phyloP scores from a whole-genome alignment of 495 filamentous ascomycete species.

The Amniculicola lignicola region DNA sequence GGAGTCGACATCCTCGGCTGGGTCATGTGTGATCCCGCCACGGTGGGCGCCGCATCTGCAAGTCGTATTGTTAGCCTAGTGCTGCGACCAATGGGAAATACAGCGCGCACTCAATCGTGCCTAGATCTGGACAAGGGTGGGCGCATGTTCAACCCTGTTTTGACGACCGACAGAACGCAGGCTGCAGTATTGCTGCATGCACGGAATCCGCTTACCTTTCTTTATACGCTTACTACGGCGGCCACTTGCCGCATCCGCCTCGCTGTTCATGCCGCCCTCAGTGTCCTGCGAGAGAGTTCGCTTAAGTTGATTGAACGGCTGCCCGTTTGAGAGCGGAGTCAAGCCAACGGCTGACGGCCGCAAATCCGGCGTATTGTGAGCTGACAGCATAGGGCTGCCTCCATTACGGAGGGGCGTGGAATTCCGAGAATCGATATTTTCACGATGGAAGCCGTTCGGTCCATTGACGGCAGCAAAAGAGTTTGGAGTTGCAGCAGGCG shows the following conservation, averaged over 20 bases:
- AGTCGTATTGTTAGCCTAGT: slow-evolving; percentile 42
- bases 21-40: slow-evolving; percentile 96
- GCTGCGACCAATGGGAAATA: slow-evolving; percentile 20
- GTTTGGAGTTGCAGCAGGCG: slow-evolving; percentile 37
- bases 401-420: slow-evolving; percentile 46
- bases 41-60: slow-evolving; percentile 78
- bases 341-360: slow-evolving; percentile 51
- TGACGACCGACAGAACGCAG: slow-evolving; percentile 20
- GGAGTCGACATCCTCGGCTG: slow-evolving; percentile 79
- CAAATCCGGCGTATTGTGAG: slow-evolving; percentile 59
- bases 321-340: slow-evolving; percentile 55
- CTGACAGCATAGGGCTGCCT: slow-evolving; percentile 53
- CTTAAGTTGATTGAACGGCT: slow-evolving; percentile 63
- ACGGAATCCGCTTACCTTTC: slow-evolving; percentile 62
- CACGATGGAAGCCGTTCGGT: slow-evolving; percentile 51
- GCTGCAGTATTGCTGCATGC: slow-evolving; percentile 27
- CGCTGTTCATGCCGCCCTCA: slow-evolving; percentile 57
- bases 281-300: slow-evolving; percentile 78
- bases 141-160: slow-evolving; percentile 30
- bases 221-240: slow-evolving; percentile 89
- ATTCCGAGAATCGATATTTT: slow-evolving; percentile 48
- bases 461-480: slow-evolving; percentile 81
- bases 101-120: slow-evolving; percentile 28
- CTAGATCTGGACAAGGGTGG: slow-evolving; percentile 26
- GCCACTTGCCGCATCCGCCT: slow-evolving; percentile 66